Conservation (phyloP, 371 early-diverging fungal genomes). For the Mortierella sp. region DNA sequence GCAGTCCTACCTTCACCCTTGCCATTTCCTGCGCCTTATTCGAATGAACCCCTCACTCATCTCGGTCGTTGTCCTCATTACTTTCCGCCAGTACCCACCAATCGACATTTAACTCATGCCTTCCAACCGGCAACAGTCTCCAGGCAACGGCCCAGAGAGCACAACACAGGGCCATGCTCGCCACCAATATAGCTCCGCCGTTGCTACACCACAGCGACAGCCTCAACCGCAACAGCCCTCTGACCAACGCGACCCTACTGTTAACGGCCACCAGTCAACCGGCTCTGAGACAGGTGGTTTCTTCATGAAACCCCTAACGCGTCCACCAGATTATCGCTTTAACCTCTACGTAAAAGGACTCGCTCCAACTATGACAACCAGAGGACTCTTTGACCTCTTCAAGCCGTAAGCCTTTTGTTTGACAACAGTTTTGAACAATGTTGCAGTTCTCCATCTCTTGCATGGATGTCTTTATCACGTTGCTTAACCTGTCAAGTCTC, state of each 20-base stretch:
- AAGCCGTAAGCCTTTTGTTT: conserved; percentile 59
- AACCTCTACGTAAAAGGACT: conserved; percentile 92
- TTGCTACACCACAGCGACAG: neutral
- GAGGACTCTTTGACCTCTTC: conserved; percentile 77
- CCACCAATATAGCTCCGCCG: neutral
- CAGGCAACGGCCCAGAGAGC: neutral
- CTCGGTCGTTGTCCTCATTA: neutral
- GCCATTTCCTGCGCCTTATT: conserved; percentile 2
- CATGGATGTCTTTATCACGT: neutral
- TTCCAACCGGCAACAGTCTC: conserved; percentile 3
- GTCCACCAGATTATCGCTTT: conserved; percentile 31
- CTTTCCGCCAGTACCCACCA: neutral
- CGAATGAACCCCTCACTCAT: conserved; percentile 2
- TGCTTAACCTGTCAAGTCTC: no score
- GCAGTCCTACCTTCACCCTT: neutral
- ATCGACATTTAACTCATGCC: conserved; percentile 3
- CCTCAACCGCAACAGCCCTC: conserved; percentile 1
- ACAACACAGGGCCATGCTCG: neutral
- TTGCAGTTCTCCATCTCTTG: neutral
- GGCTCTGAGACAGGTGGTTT: conserved; percentile 1
- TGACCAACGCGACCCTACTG: neutral
- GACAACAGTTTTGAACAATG: neutral
- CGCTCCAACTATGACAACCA: conserved; percentile 79
- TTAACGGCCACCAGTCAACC: neutral
- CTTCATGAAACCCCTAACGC: conserved; percentile 33